Percentiles rank a stretch among this genome's conserved stretches.
These are phyloP conservation scores for Citrus unshiu DNA, from an alignment of 345 rosid species.

Conservation along the genomic window DNA sequence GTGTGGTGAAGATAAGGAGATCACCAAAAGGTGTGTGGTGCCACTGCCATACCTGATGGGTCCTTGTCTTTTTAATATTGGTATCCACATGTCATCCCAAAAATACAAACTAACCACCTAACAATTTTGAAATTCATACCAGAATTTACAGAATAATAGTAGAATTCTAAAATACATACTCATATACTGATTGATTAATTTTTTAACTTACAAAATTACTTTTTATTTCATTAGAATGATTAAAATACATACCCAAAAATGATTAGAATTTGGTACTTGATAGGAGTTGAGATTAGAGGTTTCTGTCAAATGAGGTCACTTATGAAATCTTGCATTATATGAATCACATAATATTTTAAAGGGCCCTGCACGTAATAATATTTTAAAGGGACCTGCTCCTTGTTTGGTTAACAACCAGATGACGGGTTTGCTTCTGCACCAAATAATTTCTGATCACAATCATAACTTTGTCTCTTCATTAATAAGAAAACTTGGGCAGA, in stretches of 20 bases:
- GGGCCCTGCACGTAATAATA: not conserved
- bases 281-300: not conserved
- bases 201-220: too few relatives aligned
- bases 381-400: not conserved
- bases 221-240: too few relatives aligned
- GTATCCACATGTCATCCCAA: not conserved
- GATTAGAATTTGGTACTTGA: too few relatives aligned
- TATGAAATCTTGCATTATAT: not conserved
- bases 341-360: not conserved
- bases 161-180: too few relatives aligned
- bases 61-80: not conserved
- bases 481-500: not conserved
- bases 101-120: too few relatives aligned
- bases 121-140: not conserved
- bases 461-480: not conserved
- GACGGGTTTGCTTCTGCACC: not conserved
- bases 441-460: not conserved
- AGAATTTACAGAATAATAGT: not conserved
- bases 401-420: slow-evolving; percentile 7
- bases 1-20: too few relatives aligned
- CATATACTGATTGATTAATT: too few relatives aligned
- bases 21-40: too few relatives aligned
- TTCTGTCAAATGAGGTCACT: not conserved
- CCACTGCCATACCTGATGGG: not conserved
- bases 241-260: too few relatives aligned